These are phyloP conservation scores for Pleurotus pulmonarius DNA, from an alignment of 768 basidiomycete genomes.

Conservation along the genomic window DNA sequence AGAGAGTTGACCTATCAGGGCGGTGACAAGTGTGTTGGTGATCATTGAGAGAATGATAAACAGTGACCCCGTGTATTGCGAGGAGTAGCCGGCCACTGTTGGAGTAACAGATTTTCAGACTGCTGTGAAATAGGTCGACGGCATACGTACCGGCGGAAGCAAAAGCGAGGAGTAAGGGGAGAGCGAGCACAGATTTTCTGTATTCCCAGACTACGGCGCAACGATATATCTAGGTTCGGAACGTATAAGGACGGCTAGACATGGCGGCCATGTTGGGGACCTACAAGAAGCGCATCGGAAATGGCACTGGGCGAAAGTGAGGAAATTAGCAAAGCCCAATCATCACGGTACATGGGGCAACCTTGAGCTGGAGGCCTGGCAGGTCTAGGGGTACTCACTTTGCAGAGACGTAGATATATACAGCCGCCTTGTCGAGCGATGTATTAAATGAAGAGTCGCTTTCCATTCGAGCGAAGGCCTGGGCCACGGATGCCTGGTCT, in stretches of 20 bases:
- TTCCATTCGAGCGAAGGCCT: no score
- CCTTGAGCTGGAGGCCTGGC: neutral
- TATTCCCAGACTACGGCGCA: conserved; percentile 16
- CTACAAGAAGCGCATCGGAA: neutral
- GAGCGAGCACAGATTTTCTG: conserved; percentile 9
- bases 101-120: no score
- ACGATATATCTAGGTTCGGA: conserved; percentile 15
- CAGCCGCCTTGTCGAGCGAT: neutral
- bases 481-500: no score
- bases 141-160: conserved; percentile 8
- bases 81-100: neutral
- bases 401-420: neutral
- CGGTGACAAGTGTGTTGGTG: neutral
- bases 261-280: no score
- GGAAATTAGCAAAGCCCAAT: no score
- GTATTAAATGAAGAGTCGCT: no score
- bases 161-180: conserved; percentile 11
- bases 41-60: neutral
- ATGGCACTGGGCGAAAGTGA: neutral
- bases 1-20: neutral
- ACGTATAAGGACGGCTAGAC: no score
- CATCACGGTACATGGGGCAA: neutral
- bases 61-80: neutral
- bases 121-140: no score
- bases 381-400: neutral